Evolutionary conservation across 176 grass and related monocot species (phyloP).

Genomic region (Lolium perenne): DNA sequence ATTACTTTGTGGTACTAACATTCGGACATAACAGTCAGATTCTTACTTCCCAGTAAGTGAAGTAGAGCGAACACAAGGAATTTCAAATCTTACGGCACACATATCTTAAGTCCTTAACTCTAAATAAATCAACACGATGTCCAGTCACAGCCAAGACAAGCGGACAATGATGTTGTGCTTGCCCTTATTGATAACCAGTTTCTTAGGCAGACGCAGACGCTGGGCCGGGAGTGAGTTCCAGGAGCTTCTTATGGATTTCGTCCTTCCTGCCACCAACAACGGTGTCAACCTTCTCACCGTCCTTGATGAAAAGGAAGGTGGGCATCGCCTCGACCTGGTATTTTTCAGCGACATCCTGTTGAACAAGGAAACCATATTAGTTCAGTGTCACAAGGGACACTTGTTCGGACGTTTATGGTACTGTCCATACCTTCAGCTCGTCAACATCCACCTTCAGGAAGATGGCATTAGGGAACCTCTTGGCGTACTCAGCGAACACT

Average conservation of each 20-base stretch:
- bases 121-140: background rate
- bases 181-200: background rate
- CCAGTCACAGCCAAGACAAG: conserved; percentile 23
- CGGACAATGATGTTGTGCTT: background rate
- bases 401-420: background rate
- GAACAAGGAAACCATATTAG: background rate
- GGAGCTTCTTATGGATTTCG: conserved; percentile 32
- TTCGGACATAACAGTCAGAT: background rate
- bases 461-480: conserved; percentile 49
- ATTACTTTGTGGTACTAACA: background rate
- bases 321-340: conserved; percentile 69
- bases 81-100: background rate
- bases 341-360: conserved; percentile 43
- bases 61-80: background rate
- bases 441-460: conserved; percentile 86
- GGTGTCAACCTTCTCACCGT: conserved; percentile 29
- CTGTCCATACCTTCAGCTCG: conserved; percentile 59
- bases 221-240: background rate
- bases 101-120: background rate
- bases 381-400: background rate
- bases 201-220: conserved; percentile 20
- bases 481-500: conserved; percentile 54
- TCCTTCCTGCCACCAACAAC: conserved; percentile 65
- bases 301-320: conserved; percentile 61
- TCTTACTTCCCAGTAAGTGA: background rate